Percentiles rank a stretch among this genome's conserved stretches.
phyloP scores from a whole-genome alignment of 768 basidiomycete genomes.

The Tricholoma flavovirens region DNA sequence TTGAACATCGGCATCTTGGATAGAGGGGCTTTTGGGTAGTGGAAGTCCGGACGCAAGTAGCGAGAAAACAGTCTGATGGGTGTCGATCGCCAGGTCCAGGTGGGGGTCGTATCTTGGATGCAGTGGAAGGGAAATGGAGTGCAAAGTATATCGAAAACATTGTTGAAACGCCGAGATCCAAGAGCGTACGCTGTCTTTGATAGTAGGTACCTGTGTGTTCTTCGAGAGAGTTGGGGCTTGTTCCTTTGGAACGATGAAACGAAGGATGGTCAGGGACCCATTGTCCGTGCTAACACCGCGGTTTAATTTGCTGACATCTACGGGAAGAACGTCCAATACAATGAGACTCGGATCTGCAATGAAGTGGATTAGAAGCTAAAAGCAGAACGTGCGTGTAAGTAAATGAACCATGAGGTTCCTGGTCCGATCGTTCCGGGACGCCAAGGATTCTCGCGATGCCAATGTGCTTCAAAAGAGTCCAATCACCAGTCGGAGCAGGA shows the following conservation, averaged over 20 bases:
- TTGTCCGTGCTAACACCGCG: slow-evolving; percentile 28
- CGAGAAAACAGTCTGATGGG: slow-evolving; percentile 28
- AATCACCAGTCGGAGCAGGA: slow-evolving; percentile 13
- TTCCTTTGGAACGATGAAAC: slow-evolving; percentile 22
- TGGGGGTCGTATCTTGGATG: slow-evolving; percentile 15
- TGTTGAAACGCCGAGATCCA: slow-evolving; percentile 53
- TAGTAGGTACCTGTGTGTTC: neutral
- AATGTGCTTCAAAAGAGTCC: slow-evolving; percentile 25
- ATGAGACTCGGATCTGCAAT: slow-evolving; percentile 28
- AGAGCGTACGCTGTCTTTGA: slow-evolving; percentile 3
- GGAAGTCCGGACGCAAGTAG: slow-evolving; percentile 43
- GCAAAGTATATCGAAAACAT: slow-evolving; percentile 44
- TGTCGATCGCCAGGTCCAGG: slow-evolving; percentile 25
- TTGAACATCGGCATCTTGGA: slow-evolving; percentile 36
- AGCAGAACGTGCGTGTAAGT: neutral
- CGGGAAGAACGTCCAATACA: slow-evolving; percentile 46
- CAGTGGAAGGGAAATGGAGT: slow-evolving; percentile 28
- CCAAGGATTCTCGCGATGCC: slow-evolving; percentile 45
- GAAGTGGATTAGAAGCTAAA: neutral
- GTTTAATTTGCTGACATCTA: slow-evolving; percentile 34
- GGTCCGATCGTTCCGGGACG: slow-evolving; percentile 5
- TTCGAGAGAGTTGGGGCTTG: neutral
- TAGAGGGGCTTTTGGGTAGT: slow-evolving; percentile 69
- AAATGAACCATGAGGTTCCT: slow-evolving; percentile 10
- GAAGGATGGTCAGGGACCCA: slow-evolving; percentile 27